Base-by-base conservation (phyloP, 2,329 filamentous ascomycete genomes). In the Pseudogymnoascus sp. region DNA sequence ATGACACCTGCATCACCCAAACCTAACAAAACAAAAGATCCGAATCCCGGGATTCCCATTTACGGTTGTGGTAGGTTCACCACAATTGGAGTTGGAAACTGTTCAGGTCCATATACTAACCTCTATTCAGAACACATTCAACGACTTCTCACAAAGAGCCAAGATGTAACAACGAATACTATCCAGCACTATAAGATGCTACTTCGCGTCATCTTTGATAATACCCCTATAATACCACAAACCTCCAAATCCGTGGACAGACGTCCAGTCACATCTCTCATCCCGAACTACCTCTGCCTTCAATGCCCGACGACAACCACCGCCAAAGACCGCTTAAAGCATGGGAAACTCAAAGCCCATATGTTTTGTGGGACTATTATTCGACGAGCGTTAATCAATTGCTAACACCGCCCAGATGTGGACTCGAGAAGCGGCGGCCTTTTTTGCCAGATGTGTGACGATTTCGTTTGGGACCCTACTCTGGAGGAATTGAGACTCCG, bases 391-490 rank as follows among this genome's bases (percentile, higher is more conserved):
- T 35, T 15, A 42, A 62, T 64, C 50, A 50, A 23, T 21, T 47
- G 47, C 62, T 68, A 53, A 66, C 44, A 50, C 7, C n/a, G 19
- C 44, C 59, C 68, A 92, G 89, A 89, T 72, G 88, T 93, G 40
- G 90, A 95, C 71, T 93, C 90, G 23, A 81, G 86, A 64, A 87
- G 83, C 68, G 90, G 90, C 40, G 82, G 85, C 60, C 78, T 95
- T 6, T 93, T 88, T 75, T 95, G 90, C 74, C 88, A 91, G 68
- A 87, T 91, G 72, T 95, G 90, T 72, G 84, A 89, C 71, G 90
- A 95, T 73, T 86, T 91, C 67, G 87, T 95, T 33, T 93, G 90
- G 81, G 90, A 95, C 69, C 88, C 89, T 5, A 89, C 88, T 5
- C 79, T 95, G 4, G 90, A 95, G 72, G 87, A 89, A 62, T 82